Conservation (phyloP, 768 basidiomycete genomes). For the Mycena vulgaris region DNA sequence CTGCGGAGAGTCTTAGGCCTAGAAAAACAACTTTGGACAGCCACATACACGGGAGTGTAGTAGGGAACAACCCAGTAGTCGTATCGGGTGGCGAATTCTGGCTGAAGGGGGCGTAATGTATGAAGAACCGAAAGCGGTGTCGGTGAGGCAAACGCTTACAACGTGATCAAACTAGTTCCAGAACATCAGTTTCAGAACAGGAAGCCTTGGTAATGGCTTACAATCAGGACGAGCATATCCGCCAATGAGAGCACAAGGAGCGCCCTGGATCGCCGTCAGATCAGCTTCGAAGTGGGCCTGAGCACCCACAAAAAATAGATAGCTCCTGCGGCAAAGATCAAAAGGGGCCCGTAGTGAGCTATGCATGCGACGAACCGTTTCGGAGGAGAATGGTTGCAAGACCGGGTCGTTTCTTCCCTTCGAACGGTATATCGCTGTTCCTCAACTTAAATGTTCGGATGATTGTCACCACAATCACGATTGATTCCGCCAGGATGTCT, state of each 20-base stretch:
- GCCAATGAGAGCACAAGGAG: conserved; percentile 49
- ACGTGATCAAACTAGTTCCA: conserved; percentile 40
- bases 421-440: conserved; percentile 38
- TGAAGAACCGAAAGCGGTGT: not conserved
- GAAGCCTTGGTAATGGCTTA: conserved; percentile 7
- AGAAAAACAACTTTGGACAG: not conserved
- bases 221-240: conserved; percentile 49
- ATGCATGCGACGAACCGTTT: conserved; percentile 38
- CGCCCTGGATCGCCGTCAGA: conserved; percentile 33
- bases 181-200: not conserved
- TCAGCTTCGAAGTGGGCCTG: not conserved
- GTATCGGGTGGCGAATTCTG: conserved; percentile 47
- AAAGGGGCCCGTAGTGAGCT: not conserved
- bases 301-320: conserved; percentile 47
- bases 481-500: conserved; percentile 48
- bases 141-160: conserved; percentile 35
- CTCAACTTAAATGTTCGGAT: conserved; percentile 41
- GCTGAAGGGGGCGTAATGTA: conserved; percentile 31
- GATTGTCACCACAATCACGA: conserved; percentile 49
- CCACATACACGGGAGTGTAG: conserved; percentile 50
- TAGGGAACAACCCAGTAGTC: conserved; percentile 55
- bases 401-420: conserved; percentile 41
- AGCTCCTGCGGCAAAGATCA: conserved; percentile 31
- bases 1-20: conserved; percentile 16
- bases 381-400: conserved; percentile 43